A percentile compares a stretch with the other conserved stretches of the same genome.
Evolutionary conservation across 2,329 filamentous ascomycete species (phyloP).

Genomic region (Fusarium dlaminii): DNA sequence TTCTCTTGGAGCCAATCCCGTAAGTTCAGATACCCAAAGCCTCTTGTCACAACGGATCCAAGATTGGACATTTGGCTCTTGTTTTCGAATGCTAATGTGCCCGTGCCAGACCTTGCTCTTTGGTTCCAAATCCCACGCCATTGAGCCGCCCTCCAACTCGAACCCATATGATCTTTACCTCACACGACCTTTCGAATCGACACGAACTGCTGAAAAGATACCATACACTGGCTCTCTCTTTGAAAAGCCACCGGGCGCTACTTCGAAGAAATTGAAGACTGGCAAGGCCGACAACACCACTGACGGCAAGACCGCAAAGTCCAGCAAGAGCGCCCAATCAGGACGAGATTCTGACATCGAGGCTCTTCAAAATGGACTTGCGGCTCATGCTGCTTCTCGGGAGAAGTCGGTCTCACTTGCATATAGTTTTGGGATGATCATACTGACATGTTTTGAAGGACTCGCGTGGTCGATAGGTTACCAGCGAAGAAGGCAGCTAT

Average conservation of each 20-base stretch:
- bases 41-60: neutral
- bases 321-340: conserved; percentile 50
- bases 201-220: conserved; percentile 58
- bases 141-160: conserved; percentile 56
- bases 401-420: conserved; percentile 47
- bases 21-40: conserved; percentile 53
- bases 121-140: conserved; percentile 59
- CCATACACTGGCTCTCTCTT: conserved; percentile 63
- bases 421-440: conserved; percentile 10
- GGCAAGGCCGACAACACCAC: conserved; percentile 46
- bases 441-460: conserved; percentile 46
- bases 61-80: neutral
- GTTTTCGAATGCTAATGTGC: conserved; percentile 27
- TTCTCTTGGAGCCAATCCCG: conserved; percentile 66
- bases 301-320: conserved; percentile 44
- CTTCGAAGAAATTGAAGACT: conserved; percentile 37
- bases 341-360: conserved; percentile 61
- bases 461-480: conserved; percentile 49
- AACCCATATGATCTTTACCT: conserved; percentile 66
- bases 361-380: conserved; percentile 55
- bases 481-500: conserved; percentile 46
- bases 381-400: conserved; percentile 48
- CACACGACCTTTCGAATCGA: conserved; percentile 60
- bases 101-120: conserved; percentile 61
- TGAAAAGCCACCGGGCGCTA: conserved; percentile 49